A percentile compares a stretch with the other conserved stretches of the same genome.
Conservation (phyloP, 768 basidiomycete genomes). For the Hebeloma cylindrosporum region DNA sequence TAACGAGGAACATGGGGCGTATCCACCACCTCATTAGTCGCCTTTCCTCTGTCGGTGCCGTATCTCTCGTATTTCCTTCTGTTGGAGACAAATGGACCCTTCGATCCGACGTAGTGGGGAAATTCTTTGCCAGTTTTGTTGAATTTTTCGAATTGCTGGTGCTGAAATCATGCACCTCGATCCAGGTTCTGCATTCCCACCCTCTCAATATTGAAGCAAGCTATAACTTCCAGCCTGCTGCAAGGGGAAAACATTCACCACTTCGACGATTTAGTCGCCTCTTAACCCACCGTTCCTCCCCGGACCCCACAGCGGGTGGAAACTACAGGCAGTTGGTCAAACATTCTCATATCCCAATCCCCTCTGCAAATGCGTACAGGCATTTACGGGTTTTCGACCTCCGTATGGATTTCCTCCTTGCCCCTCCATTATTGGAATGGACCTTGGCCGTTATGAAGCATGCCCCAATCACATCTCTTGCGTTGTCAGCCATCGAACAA, state of each 20-base stretch:
- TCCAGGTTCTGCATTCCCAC: slow-evolving; percentile 12
- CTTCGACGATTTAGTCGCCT: background rate
- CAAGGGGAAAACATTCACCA: background rate
- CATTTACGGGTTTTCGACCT: slow-evolving; percentile 9
- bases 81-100: slow-evolving; percentile 11
- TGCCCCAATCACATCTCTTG: slow-evolving; percentile 10
- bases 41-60: slow-evolving; percentile 9
- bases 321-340: slow-evolving; percentile 11
- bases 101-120: slow-evolving; percentile 2
- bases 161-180: slow-evolving; percentile 6
- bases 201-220: slow-evolving; percentile 1
- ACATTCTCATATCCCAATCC: slow-evolving; percentile 5
- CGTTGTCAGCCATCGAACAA: slow-evolving; percentile 3
- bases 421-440: slow-evolving; percentile 15
- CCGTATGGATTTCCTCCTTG: slow-evolving; percentile 12
- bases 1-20: slow-evolving; percentile 13
- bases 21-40: slow-evolving; percentile 10
- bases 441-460: slow-evolving; percentile 11
- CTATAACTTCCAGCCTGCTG: slow-evolving; percentile 8
- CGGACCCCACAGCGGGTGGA: background rate
- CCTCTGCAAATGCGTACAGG: background rate
- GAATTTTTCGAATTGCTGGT: slow-evolving; percentile 3
- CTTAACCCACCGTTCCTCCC: background rate
- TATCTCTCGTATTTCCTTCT: slow-evolving; percentile 12
- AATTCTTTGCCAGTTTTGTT: slow-evolving; percentile 10